Evolutionary conservation across 768 basidiomycete genomes (phyloP).

Genomic region (Pleurotus sapidus): DNA sequence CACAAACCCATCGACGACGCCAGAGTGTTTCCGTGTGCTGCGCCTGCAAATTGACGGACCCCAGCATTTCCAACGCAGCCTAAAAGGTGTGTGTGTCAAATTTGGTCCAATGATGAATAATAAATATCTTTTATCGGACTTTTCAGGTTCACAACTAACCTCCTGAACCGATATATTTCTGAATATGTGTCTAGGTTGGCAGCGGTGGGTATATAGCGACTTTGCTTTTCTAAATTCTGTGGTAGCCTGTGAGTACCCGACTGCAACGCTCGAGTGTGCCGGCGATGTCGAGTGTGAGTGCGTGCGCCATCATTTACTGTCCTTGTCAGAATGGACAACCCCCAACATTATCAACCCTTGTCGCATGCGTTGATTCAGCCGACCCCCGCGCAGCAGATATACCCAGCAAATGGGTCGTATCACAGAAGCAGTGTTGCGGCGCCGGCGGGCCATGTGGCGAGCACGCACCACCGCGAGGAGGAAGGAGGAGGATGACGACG

Average conservation of each 20-base stretch:
- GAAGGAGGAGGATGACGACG: constrained; percentile 69
- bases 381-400: constrained; percentile 25
- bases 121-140: constrained; percentile 9
- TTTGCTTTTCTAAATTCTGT: constrained; percentile 5
- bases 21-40: background rate
- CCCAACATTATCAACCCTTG: constrained; percentile 78
- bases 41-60: background rate
- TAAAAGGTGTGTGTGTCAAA: background rate
- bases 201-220: background rate
- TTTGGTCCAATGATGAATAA: constrained; percentile 8
- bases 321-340: constrained; percentile 51
- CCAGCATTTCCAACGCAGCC: background rate
- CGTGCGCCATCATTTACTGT: background rate
- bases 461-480: constrained; percentile 34
- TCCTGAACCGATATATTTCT: constrained; percentile 1
- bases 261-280: background rate
- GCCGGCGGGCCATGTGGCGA: constrained; percentile 11
- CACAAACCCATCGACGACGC: constrained; percentile 1
- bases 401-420: constrained; percentile 22
- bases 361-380: constrained; percentile 76
- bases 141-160: constrained; percentile 8
- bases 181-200: constrained; percentile 3
- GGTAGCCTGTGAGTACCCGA: constrained; percentile 1
- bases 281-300: background rate
- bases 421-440: constrained; percentile 13